These are phyloP conservation scores for Torulaspora gathmanii DNA, from an alignment of 805 yeast species.

Conservation along the genomic window DNA sequence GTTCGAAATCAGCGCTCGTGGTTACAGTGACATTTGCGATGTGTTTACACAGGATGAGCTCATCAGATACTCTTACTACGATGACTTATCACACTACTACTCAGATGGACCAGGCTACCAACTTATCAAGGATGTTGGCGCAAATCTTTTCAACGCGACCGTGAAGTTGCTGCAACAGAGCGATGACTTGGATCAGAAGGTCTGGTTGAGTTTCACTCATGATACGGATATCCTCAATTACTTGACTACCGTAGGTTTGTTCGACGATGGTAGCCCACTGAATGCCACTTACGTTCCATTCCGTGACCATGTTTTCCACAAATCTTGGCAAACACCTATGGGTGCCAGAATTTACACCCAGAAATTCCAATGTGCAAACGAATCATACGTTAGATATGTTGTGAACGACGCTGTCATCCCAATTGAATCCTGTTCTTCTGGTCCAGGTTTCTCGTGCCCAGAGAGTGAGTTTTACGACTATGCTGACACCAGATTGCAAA, in stretches of 20 bases:
- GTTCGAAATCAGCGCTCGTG: constrained; percentile 66
- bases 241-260: constrained; percentile 60
- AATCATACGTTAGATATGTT: constrained; percentile 44
- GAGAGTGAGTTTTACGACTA: constrained; percentile 35
- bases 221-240: constrained; percentile 63
- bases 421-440: constrained; percentile 43
- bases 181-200: constrained; percentile 45
- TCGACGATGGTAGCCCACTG: constrained; percentile 37
- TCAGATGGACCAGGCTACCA: constrained; percentile 60
- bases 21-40: constrained; percentile 61
- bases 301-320: constrained; percentile 43
- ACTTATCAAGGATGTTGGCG: constrained; percentile 54
- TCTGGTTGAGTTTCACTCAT: constrained; percentile 70
- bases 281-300: constrained; percentile 44
- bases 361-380: constrained; percentile 41
- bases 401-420: constrained; percentile 55
- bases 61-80: constrained; percentile 54
- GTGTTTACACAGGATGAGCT: constrained; percentile 66
- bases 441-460: constrained; percentile 52
- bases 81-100: constrained; percentile 58
- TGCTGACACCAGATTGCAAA: constrained; percentile 32
- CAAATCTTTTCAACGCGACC: constrained; percentile 51
- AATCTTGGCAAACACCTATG: constrained; percentile 51
- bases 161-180: constrained; percentile 48
- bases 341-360: constrained; percentile 52